Evolutionary conservation across 2,329 filamentous ascomycete species (phyloP).

Genomic region (Colletotrichum eremochloae): DNA sequence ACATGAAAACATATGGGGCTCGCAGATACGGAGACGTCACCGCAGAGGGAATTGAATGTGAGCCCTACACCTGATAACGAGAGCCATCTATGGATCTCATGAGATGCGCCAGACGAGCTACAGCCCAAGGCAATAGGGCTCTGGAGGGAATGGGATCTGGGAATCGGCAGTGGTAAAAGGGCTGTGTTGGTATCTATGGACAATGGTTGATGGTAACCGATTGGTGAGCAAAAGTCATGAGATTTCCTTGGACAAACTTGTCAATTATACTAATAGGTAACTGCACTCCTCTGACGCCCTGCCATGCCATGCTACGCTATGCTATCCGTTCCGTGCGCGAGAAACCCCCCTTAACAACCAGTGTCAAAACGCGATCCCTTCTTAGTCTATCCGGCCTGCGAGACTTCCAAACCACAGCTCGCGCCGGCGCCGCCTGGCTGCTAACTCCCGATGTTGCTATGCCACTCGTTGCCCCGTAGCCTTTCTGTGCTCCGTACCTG

Average conservation of each 20-base stretch:
- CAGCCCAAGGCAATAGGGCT: not conserved
- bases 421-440: not conserved
- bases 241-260: not conserved
- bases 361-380: not conserved
- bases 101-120: not conserved
- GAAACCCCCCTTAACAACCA: not conserved
- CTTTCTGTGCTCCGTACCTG: not conserved
- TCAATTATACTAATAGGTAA: not conserved
- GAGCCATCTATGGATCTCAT: not conserved
- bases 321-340: not conserved
- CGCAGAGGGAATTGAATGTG: conserved; percentile 10
- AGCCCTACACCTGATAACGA: conserved; percentile 13
- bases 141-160: not conserved
- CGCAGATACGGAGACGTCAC: not conserved
- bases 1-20: not conserved
- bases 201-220: not conserved
- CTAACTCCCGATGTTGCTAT: not conserved
- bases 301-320: not conserved
- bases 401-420: not conserved
- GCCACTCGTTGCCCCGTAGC: not conserved
- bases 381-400: not conserved
- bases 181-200: not conserved
- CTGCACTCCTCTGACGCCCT: not conserved
- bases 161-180: not conserved
- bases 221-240: no score